Percentiles rank a stretch among this genome's conserved stretches.
Evolutionary conservation across 805 yeast species (phyloP).

Genomic region (Saccharomycopsis lassenensis): DNA sequence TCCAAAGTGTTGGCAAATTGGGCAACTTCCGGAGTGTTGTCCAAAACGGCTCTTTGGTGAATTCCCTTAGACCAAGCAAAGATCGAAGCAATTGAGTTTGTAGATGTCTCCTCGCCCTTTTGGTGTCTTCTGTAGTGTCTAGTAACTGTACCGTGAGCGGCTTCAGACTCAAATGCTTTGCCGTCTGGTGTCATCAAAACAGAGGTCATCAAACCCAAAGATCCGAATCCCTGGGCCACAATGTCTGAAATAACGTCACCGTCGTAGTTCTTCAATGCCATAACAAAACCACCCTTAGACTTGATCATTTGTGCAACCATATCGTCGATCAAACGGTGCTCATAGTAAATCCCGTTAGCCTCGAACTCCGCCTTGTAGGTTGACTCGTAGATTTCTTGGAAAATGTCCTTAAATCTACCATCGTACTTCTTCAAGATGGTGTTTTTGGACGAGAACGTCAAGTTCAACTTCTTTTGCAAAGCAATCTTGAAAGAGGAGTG

Average conservation of each 20-base stretch:
- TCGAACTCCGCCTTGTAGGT: constrained; percentile 50
- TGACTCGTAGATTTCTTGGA: constrained; percentile 52
- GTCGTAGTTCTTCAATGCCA: constrained; percentile 77
- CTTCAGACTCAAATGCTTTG: constrained; percentile 75
- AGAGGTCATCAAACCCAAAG: constrained; percentile 77
- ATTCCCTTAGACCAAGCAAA: constrained; percentile 85
- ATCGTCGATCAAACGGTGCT: constrained; percentile 76
- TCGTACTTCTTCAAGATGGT: constrained; percentile 75
- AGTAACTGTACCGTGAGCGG: constrained; percentile 83
- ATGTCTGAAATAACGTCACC: constrained; percentile 83
- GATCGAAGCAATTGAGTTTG: constrained; percentile 77
- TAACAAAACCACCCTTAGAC: constrained; percentile 71
- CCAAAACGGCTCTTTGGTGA: constrained; percentile 71
- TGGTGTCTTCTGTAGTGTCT: constrained; percentile 79
- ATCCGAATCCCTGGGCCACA: constrained; percentile 82
- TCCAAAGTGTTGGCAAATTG: constrained; percentile 57
- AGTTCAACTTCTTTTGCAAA: constrained; percentile 46
- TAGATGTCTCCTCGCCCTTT: constrained; percentile 72
- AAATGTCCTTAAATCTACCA: constrained; percentile 74
- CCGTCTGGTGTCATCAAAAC: constrained; percentile 79
- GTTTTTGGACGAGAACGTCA: constrained; percentile 66
- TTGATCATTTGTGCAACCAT: constrained; percentile 87
- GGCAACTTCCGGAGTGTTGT: constrained; percentile 59
- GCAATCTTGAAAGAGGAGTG: constrained; percentile 74
- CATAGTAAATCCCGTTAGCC: constrained; percentile 53